Evolutionary conservation across 371 early-diverging fungal genomes (phyloP).

Genomic region (Haplosporangium sp.): DNA sequence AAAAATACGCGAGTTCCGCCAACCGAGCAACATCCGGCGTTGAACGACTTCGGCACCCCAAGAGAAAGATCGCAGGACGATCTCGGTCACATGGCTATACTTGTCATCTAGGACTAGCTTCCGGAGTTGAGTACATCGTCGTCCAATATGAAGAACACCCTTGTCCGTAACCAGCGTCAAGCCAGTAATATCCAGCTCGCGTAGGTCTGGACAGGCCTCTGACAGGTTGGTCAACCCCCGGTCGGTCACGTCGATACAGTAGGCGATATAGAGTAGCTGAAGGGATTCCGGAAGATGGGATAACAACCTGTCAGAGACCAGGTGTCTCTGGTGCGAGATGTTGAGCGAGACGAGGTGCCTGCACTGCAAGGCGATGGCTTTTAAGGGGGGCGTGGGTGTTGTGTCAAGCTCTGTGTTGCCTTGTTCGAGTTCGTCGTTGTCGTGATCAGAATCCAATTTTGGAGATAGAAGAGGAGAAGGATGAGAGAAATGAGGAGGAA

Average conservation of each 20-base stretch:
- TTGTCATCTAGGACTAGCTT: conserved; percentile 22
- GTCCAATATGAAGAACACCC: conserved; percentile 16
- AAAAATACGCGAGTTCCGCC: conserved; percentile 15
- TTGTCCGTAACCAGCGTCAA: conserved; percentile 13
- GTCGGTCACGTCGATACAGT: conserved; percentile 30
- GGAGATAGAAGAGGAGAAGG: not conserved
- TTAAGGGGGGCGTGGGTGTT: conserved; percentile 1
- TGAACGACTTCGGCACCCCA: conserved; percentile 22
- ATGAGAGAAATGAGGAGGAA: not conserved
- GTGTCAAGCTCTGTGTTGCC: not conserved
- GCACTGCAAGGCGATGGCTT: conserved; percentile 16
- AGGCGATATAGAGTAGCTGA: conserved; percentile 12
- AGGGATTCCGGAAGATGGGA: not conserved
- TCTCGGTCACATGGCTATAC: conserved; percentile 15
- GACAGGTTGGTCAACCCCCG: conserved; percentile 9
- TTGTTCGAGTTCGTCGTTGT: too few relatives aligned
- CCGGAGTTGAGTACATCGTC: conserved; percentile 7
- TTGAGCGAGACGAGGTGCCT: conserved; percentile 14
- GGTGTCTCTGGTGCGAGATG: conserved; percentile 9
- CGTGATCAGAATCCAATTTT: not conserved
- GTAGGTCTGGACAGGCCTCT: conserved; percentile 5
- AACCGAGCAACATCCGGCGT: conserved; percentile 5
- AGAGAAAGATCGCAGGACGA: conserved; percentile 6
- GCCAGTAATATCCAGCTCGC: conserved; percentile 28
- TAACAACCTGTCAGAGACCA: conserved; percentile 4